Conservation (phyloP, 345 rosid species). For the Cardiospermum halicacabum region DNA sequence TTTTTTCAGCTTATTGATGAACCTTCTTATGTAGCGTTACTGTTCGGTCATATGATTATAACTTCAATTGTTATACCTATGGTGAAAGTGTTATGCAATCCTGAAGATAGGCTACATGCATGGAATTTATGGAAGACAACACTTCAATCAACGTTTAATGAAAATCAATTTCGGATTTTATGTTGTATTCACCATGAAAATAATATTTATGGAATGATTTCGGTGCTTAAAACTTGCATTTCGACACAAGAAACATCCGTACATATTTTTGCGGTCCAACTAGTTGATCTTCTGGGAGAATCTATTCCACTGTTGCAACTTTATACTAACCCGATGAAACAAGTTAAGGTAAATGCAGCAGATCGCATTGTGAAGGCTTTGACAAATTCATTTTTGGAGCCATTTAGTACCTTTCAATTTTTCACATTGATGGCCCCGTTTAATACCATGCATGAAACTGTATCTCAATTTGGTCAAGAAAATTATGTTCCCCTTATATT, state of each 20-base stretch:
- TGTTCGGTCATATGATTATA: slow-evolving; percentile 14
- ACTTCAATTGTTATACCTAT: slow-evolving; percentile 18
- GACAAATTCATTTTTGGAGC: not conserved
- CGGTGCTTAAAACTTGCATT: slow-evolving; percentile 29
- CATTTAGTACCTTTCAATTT: slow-evolving; percentile 14
- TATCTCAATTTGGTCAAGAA: slow-evolving; percentile 24
- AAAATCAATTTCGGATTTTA: slow-evolving; percentile 20
- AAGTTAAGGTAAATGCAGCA: not conserved
- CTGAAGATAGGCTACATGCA: slow-evolving; percentile 6
- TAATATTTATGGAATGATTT: slow-evolving; percentile 21
- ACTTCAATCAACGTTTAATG: slow-evolving; percentile 3
- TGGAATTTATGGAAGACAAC: not conserved
- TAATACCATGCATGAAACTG: slow-evolving; percentile 29
- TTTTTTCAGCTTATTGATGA: slow-evolving; percentile 19
- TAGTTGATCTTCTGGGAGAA: slow-evolving; percentile 24
- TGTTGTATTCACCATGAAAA: slow-evolving; percentile 29
- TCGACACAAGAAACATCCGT: slow-evolving; percentile 4
- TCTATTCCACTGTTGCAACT: slow-evolving; percentile 21
- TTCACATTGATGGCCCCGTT: slow-evolving; percentile 20
- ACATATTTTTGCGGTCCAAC: slow-evolving; percentile 15
- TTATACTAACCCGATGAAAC: slow-evolving; percentile 6
- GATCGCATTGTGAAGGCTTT: slow-evolving; percentile 28
- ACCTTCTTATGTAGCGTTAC: slow-evolving; percentile 13
- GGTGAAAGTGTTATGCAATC: slow-evolving; percentile 17
- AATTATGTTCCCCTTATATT: slow-evolving; percentile 17